Evolutionary conservation across 192 early-diverging fungal species (phyloP), one percentile per base, ranked within the genome.

Genomic region (Entomortierella beljakovae): DNA sequence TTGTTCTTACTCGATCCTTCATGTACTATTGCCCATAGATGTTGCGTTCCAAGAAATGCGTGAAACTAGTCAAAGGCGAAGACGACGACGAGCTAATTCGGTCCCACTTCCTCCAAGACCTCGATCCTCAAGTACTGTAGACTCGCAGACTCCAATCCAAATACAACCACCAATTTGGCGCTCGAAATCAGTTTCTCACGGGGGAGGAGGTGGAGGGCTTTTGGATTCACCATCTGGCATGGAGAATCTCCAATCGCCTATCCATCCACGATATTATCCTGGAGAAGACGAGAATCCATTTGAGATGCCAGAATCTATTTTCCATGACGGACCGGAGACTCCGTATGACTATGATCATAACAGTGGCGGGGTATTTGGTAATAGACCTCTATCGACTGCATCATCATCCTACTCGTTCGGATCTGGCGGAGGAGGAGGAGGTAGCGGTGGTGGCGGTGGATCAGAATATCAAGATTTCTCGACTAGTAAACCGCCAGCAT

Each of bases 211-310:
- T 43, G 42, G 51, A 16, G 51, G 51, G 20, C 25, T 50, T 22
- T 35, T 64, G 61, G 50, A 18, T 11, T 64, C 61, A 25, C 49
- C 53, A 23, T 34, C 52, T 10, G 61, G 37, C 16, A 6, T 26
- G 13, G 48, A 35, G 32, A 43, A 51, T 5, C 33, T 57, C 3
- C 65, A 68, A 15, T 38, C 38, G 22, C 59, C 64, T 1, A n/a
- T 60, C 9, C 72, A 59, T 29, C 50, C 75, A 13, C 61, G 75
- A 11, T 79, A 55, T 56, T 79, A 65, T 42, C 73, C 73, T 8
- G 73, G 73, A 0, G 67, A 79, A n/a, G 75, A 79, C 42, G 75
- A 79, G 50, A 79, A 79, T 22, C 75, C 75, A 11, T 79, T 79
- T 42, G 75, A 79, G 75, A 70, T 79, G 22, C 75, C 75, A n/a